Conservation (phyloP, 2,329 filamentous ascomycete genomes). For the Diaporthe destruens region DNA sequence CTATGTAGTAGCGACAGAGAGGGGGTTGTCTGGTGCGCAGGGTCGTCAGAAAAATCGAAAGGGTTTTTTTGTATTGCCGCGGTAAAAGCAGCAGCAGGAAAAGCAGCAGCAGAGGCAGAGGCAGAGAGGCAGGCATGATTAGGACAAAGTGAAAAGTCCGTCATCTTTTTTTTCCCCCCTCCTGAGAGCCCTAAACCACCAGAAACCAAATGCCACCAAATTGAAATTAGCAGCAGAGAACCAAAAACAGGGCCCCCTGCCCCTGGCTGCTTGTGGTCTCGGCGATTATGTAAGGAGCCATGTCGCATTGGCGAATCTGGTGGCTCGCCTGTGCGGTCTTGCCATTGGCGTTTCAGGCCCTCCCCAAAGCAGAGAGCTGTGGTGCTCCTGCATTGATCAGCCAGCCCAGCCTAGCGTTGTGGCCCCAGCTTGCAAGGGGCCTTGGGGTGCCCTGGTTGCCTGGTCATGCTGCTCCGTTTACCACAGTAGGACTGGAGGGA, state of each 20-base stretch:
- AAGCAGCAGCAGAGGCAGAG: not conserved
- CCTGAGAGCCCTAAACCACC: conserved; percentile 36
- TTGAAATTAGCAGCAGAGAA: conserved; percentile 30
- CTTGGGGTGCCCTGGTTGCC: not conserved
- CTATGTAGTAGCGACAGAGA: too few species aligned
- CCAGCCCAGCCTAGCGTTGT: not conserved
- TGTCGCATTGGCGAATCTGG: conserved; percentile 25
- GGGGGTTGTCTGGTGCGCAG: too few species aligned
- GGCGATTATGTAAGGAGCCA: conserved; percentile 32
- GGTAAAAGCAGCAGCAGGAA: not conserved
- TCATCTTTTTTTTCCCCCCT: not conserved
- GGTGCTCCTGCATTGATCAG: conserved; percentile 19
- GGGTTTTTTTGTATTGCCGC: not conserved
- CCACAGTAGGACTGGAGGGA: too few species aligned
- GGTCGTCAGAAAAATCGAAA: too few species aligned
- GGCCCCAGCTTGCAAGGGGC: not conserved
- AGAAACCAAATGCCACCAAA: conserved; percentile 37
- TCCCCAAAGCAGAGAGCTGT: not conserved
- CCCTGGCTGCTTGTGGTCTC: not conserved
- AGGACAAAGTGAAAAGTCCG: not conserved
- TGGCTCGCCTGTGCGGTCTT: conserved; percentile 10
- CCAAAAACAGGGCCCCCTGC: conserved; percentile 24
- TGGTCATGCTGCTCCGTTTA: not conserved
- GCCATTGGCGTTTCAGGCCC: conserved; percentile 7
- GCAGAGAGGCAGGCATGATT: not conserved